phyloP scores from a whole-genome alignment of 2,329 filamentous ascomycete species.

The Claviceps capensis region DNA sequence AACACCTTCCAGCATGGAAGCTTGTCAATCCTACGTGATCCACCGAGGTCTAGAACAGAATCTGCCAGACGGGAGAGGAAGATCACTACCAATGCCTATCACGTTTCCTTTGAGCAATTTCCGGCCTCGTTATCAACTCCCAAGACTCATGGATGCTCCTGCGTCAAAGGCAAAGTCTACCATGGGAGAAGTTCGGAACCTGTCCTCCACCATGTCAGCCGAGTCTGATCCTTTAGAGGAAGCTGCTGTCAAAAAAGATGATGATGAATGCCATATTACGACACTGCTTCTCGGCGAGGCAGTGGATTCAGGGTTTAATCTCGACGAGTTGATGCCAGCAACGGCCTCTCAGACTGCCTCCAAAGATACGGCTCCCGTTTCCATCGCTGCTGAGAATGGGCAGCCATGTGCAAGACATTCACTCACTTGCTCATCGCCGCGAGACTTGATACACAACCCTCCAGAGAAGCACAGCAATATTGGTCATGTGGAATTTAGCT shows the following conservation, averaged over 20 bases:
- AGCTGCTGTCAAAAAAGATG: neutral
- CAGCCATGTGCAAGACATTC: neutral
- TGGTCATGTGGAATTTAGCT: neutral
- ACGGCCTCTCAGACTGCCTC: neutral
- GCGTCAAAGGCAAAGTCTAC: slow-evolving; percentile 3
- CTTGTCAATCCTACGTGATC: neutral
- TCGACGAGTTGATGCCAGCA: slow-evolving; percentile 2
- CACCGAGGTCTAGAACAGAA: neutral
- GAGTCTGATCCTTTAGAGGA: neutral
- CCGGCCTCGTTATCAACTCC: slow-evolving; percentile 8
- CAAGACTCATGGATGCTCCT: slow-evolving; percentile 7
- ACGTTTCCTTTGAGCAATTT: slow-evolving; percentile 5
- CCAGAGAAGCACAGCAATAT: neutral
- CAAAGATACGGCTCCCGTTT: neutral
- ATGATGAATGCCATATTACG: slow-evolving; percentile 5
- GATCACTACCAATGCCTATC: neutral
- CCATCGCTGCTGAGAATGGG: neutral
- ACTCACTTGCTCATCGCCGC: neutral
- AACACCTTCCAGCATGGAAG: slow-evolving; percentile 5
- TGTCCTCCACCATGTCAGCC: slow-evolving; percentile 2
- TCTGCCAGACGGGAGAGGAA: neutral
- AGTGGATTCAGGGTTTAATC: slow-evolving; percentile 2
- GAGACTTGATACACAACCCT: neutral
- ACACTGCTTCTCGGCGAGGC: slow-evolving; percentile 7
- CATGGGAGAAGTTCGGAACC: slow-evolving; percentile 6